A percentile compares a stretch with the other conserved stretches of the same genome.
These are phyloP conservation scores for Flaveria floridana DNA, from an alignment of 140 eudicot genomes.

Conservation along the genomic window DNA sequence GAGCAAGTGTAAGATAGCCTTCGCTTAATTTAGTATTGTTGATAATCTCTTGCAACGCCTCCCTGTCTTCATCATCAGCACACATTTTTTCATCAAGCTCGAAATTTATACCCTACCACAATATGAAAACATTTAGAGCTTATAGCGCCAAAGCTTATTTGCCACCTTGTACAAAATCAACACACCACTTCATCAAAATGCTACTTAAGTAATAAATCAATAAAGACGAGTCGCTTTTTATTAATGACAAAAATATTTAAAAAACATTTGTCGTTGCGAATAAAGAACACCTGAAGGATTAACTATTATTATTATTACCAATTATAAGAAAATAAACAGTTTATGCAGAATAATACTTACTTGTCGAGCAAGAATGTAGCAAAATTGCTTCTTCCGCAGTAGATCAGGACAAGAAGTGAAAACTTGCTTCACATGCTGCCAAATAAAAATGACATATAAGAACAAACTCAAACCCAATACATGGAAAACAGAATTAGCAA, in stretches of 20 bases:
- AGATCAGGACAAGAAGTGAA: slow-evolving; percentile 66
- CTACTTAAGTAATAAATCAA: neutral
- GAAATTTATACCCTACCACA: slow-evolving; percentile 62
- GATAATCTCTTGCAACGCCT: slow-evolving; percentile 73
- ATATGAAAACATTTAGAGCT: neutral
- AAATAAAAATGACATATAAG: slow-evolving; percentile 22
- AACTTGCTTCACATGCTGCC: slow-evolving; percentile 81
- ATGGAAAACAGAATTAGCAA: neutral
- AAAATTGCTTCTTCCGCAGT: slow-evolving; percentile 69
- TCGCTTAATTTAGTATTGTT: slow-evolving; percentile 80
- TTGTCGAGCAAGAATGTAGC: slow-evolving; percentile 85
- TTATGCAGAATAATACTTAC: slow-evolving; percentile 43
- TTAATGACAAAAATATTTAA: neutral
- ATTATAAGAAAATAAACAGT: neutral
- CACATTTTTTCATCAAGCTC: slow-evolving; percentile 84
- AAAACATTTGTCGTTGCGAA: neutral
- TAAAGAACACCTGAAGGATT: slow-evolving; percentile 7
- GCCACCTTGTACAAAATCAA: neutral
- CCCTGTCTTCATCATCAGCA: slow-evolving; percentile 70
- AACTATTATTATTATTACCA: neutral
- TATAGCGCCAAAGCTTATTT: neutral
- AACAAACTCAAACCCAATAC: slow-evolving; percentile 2
- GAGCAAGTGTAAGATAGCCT: slow-evolving; percentile 96
- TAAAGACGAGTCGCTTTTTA: neutral
- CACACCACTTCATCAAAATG: slow-evolving; percentile 10